Conservation (phyloP, 208 protist genomes). For the Angomonas ambiguus region DNA sequence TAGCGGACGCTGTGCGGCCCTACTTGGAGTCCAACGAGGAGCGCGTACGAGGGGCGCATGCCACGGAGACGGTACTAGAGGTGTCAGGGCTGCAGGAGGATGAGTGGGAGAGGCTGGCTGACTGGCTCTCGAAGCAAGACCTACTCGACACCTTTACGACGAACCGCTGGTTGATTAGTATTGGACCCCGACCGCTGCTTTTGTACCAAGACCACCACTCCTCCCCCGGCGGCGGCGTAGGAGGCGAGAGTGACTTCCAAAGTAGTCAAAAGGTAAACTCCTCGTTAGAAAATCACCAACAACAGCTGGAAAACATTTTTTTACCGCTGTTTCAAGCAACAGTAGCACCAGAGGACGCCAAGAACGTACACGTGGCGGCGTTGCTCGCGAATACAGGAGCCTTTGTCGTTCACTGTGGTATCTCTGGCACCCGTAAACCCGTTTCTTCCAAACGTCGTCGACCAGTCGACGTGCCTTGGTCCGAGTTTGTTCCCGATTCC, state of each 20-base stretch:
- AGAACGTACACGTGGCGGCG: conserved; percentile 86
- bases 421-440: conserved; percentile 45
- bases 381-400: conserved; percentile 92
- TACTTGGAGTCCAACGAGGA: conserved; percentile 81
- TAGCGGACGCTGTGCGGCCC: conserved; percentile 91
- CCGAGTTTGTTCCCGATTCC: conserved; percentile 88
- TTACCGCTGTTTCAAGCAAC: conserved; percentile 97
- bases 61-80: conserved; percentile 87
- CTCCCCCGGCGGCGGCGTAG: not conserved
- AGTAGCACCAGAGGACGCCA: conserved; percentile 84
- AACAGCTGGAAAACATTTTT: conserved; percentile 97
- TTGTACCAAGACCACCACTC: not conserved
- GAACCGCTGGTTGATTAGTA: conserved; percentile 92
- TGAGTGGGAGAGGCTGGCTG: conserved; percentile 93
- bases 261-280: conserved; percentile 18
- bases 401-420: conserved; percentile 96
- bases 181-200: conserved; percentile 17
- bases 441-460: conserved; percentile 66
- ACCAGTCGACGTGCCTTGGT: conserved; percentile 95
- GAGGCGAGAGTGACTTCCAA: not conserved
- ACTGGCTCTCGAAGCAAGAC: conserved; percentile 92
- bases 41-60: conserved; percentile 48
- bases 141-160: conserved; percentile 76
- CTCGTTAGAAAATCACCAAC: conserved; percentile 88
- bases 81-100: conserved; percentile 66